A percentile compares a stretch with the other conserved stretches of the same genome.
phyloP scores from a whole-genome alignment of 306 rosid species.

The Coriaria nepalensis region DNA sequence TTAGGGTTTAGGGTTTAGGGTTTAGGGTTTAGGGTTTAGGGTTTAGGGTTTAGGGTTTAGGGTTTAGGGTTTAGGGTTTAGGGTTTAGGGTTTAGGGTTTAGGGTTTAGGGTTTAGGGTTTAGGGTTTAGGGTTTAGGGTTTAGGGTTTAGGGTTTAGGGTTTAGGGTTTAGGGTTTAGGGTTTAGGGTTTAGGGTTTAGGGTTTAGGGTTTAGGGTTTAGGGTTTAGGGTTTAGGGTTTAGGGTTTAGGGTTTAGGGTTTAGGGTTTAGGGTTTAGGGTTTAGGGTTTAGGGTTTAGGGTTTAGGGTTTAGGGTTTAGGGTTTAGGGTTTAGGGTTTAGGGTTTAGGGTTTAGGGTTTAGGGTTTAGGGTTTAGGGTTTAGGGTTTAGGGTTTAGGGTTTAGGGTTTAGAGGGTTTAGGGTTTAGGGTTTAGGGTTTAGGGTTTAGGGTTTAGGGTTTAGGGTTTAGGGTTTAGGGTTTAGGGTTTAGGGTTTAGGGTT shows the following conservation, averaged over 20 bases:
- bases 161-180: constrained; percentile 13
- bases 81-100: constrained; percentile 6
- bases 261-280: constrained; percentile 6
- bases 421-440: constrained; percentile 8
- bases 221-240: constrained; percentile 6
- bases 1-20: constrained; percentile 13
- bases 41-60: constrained; percentile 10
- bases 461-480: constrained; percentile 7
- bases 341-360: constrained; percentile 9
- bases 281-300: constrained; percentile 10
- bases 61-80: constrained; percentile 15
- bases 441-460: constrained; percentile 8
- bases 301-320: constrained; percentile 9
- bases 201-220: constrained; percentile 11
- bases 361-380: constrained; percentile 9
- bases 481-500: constrained; percentile 7
- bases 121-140: constrained; percentile 10
- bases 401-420: not conserved
- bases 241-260: constrained; percentile 9
- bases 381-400: constrained; percentile 9
- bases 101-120: constrained; percentile 9
- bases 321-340: not conserved
- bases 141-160: constrained; percentile 11
- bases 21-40: constrained; percentile 10
- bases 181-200: constrained; percentile 8